Conservation (phyloP, 306 rosid genomes). For the Senna tora region DNA sequence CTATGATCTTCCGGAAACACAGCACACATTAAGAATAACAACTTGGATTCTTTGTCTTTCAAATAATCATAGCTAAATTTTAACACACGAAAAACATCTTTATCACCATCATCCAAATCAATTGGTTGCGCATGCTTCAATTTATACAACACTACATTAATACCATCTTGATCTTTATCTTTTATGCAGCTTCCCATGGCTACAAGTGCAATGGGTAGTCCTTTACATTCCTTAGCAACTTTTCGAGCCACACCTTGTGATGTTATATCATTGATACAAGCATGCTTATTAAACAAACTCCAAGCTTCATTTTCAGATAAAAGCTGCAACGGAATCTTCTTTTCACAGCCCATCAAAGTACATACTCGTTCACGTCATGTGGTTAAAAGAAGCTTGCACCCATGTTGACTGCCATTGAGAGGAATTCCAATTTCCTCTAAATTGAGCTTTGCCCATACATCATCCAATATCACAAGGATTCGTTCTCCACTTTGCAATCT, state of each 20-base stretch:
- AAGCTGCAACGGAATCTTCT: not conserved
- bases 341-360: not conserved
- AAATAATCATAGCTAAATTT: not conserved
- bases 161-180: not conserved
- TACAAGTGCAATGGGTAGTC: not conserved
- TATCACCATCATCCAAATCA: not conserved
- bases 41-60: not conserved
- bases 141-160: not conserved
- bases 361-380: not conserved
- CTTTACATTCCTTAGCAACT: not conserved
- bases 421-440: not conserved
- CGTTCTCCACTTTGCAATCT: not conserved
- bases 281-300: not conserved
- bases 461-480: not conserved
- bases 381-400: not conserved
- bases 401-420: not conserved
- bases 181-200: not conserved
- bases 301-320: not conserved
- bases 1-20: no score
- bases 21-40: no score
- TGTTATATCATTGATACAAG: no score
- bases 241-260: not conserved
- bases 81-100: not conserved
- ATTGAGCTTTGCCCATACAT: not conserved
- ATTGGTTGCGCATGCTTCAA: not conserved